Evolutionary conservation across 1,284 basidiomycete species (phyloP).

Genomic region (Ustilago bromivora): DNA sequence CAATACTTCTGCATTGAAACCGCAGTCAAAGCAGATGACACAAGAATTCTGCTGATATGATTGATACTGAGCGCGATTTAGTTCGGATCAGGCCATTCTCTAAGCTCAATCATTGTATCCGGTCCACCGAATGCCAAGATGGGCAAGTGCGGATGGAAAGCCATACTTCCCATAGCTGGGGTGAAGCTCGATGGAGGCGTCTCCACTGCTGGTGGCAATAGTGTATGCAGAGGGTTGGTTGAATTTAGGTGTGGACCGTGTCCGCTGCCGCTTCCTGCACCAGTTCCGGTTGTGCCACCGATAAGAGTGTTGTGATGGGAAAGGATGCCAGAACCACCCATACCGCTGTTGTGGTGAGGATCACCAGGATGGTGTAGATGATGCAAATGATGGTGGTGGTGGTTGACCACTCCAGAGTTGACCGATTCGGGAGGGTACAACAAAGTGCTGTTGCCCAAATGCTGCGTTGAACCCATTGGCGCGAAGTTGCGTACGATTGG

Average conservation of each 20-base stretch:
- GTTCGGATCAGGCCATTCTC: slow-evolving; percentile 45
- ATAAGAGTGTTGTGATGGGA: slow-evolving; percentile 5
- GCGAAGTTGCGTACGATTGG: slow-evolving; percentile 48
- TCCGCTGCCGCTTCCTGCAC: slow-evolving; percentile 6
- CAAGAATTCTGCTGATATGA: not conserved
- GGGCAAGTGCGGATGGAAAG: slow-evolving; percentile 66
- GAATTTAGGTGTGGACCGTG: slow-evolving; percentile 30
- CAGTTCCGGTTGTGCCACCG: not conserved
- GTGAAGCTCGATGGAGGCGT: slow-evolving; percentile 48
- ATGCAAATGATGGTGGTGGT: slow-evolving; percentile 34
- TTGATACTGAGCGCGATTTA: not conserved
- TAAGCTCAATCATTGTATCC: slow-evolving; percentile 52
- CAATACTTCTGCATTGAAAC: not conserved
- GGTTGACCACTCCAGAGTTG: slow-evolving; percentile 30
- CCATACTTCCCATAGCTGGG: slow-evolving; percentile 60
- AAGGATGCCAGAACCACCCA: slow-evolving; percentile 15
- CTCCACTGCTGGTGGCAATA: slow-evolving; percentile 37
- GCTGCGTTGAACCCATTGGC: slow-evolving; percentile 33
- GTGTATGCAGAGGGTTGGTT: slow-evolving; percentile 30
- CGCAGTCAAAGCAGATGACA: not conserved
- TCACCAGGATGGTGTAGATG: slow-evolving; percentile 31
- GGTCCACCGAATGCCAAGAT: slow-evolving; percentile 64
- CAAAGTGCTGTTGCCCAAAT: slow-evolving; percentile 36
- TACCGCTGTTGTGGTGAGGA: slow-evolving; percentile 1
- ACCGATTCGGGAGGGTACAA: slow-evolving; percentile 36